Base-by-base conservation (phyloP, 805 yeast genomes). In the Monosporozyma solicola region DNA sequence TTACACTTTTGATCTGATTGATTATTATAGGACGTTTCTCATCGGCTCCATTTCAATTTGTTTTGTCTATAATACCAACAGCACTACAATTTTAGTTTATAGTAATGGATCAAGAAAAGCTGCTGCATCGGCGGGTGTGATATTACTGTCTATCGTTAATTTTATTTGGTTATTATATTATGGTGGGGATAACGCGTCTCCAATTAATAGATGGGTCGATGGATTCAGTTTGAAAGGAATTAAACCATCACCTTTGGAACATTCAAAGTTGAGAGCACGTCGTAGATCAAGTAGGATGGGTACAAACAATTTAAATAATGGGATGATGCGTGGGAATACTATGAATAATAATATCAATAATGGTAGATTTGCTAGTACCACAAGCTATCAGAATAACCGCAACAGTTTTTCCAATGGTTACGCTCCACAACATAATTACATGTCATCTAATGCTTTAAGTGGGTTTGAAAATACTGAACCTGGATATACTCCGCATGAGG, bases 41-140 rank as follows among this genome's bases (percentile, higher is more conserved):
- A 59, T 74, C 0, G 68, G 69, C 7, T 66, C 71, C 3, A 61
- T 69, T 46, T 78, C 88, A 2, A 75, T 89, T 25, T 94, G 96
- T 1, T 84, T 88, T 55, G 75, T 91, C 16, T 94, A 91, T 72
- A 82, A 87, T 46, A 82, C 97, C 24, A 91, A 90, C 73, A 80
- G 91, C 50, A 81, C 91, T 20, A 91, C 89, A 60, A 80, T 78
- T 59, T 75, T 91, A 59, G 86, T 94, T 32, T 94, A 92, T 72
- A 70, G 80, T 27, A 69, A 72, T 25, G 77, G 79, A 20, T 74
- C 94, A 0, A 79, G 84, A 15, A 75, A 79, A 55, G 86, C 87
- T 50, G 95, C 97, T 27, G 91, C 95, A 7, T 87, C 95, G 2
- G 97, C 98, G 0, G 98, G 99, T 6, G 85, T 87, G 59, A 87